Base-by-base conservation (phyloP, 176 grass and related monocot genomes). In the Carex kokanica region DNA sequence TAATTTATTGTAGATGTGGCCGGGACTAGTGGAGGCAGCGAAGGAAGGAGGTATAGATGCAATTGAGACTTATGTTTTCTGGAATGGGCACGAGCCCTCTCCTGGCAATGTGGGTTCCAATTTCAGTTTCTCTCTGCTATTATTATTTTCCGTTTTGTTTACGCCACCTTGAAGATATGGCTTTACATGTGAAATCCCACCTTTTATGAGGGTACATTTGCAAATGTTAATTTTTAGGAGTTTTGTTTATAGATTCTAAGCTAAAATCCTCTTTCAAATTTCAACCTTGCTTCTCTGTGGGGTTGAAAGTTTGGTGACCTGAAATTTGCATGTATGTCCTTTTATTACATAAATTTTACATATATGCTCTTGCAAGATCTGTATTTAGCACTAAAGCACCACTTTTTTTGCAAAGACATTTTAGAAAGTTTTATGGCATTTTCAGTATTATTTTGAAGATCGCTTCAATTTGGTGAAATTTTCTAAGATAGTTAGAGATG, bases 11-110 rank as follows among this genome's bases (percentile, higher is more conserved):
- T 78, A 99, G 96, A 99, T 99, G 96, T 99, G 96, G 96, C 96
- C 96, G 8, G 89, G 83, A 64, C 86, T 99, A 81, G 91, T 99
- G 56, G 89, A 89, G 1, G 80, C 87, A 58, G 96, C 93, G 60
- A 99, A 99, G 89, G 88, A 92, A 10, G 96, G 96, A 69, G 93
- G 96, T 63, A 91, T 87, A 38, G 85, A 99, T 84, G 82, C 86
- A 82, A 78, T 99, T 87, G 96, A 99, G 80, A 95, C 93, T 65
- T 99, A 99, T 84, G 91, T 99, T 51, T 99, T 99, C 89, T 99
- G 96, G 96, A 99, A 99, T 70, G 96, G 96, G 55, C 96, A 99
- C 56, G 96, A 99, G 84, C 84, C 60, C 25, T 90, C 96, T 68
- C 91, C 93, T 16, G 93, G 93, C 83, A 83, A 99, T 87, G 96